These are phyloP conservation scores for Boletales sp. DNA, from an alignment of 768 basidiomycete species.

Conservation along the genomic window DNA sequence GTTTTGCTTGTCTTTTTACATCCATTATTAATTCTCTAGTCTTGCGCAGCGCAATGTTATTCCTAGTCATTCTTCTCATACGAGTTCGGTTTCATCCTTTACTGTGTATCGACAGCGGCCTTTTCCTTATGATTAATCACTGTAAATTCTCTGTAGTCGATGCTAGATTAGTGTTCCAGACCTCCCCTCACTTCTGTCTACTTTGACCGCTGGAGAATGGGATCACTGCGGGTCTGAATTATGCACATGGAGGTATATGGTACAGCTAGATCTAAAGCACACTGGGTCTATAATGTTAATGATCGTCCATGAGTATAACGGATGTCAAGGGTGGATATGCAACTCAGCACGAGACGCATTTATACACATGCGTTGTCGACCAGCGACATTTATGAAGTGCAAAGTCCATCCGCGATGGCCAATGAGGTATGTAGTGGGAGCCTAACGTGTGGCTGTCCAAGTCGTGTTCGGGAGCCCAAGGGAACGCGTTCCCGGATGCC, in stretches of 20 bases:
- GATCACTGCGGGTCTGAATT: not conserved
- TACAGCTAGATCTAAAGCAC: conserved; percentile 20
- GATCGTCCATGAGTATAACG: not conserved
- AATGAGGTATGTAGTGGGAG: conserved; percentile 8
- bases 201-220: not conserved
- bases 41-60: conserved; percentile 8
- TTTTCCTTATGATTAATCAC: conserved; percentile 18
- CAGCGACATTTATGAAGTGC: conserved; percentile 9
- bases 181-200: no score
- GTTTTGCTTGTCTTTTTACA: conserved; percentile 19
- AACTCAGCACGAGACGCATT: not conserved
- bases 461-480: conserved; percentile 10
- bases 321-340: conserved; percentile 12
- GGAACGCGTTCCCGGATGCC: conserved; percentile 46
- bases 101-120: conserved; percentile 26
- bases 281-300: conserved; percentile 13
- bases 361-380: conserved; percentile 1
- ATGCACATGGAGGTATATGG: conserved; percentile 9
- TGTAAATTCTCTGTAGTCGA: conserved; percentile 3
- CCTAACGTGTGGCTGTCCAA: conserved; percentile 17
- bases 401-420: conserved; percentile 7
- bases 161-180: no score
- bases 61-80: conserved; percentile 7
- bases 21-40: conserved; percentile 7
- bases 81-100: conserved; percentile 1